phyloP scores from a whole-genome alignment of 2,329 filamentous ascomycete genomes.

The Iodosphaeria phyllophila region DNA sequence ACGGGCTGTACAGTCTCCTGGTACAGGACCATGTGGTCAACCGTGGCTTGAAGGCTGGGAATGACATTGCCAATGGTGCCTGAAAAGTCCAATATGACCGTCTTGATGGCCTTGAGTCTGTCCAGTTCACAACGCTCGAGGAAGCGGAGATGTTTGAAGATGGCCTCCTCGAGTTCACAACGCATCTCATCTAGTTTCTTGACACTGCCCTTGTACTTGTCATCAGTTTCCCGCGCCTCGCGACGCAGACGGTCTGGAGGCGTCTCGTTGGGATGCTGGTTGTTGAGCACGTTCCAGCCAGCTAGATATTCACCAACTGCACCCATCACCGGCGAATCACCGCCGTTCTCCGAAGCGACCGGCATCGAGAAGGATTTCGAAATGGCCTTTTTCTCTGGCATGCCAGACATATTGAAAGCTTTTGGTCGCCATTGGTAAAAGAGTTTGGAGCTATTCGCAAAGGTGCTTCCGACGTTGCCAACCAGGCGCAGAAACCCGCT shows the following conservation, averaged over 20 bases:
- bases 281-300: slow-evolving; percentile 86
- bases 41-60: slow-evolving; percentile 81
- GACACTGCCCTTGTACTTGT: slow-evolving; percentile 78
- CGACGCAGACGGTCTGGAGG: slow-evolving; percentile 69
- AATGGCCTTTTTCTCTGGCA: slow-evolving; percentile 74
- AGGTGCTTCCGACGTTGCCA: slow-evolving; percentile 85
- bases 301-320: slow-evolving; percentile 77
- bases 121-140: slow-evolving; percentile 96
- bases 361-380: slow-evolving; percentile 58
- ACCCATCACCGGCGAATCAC: slow-evolving; percentile 67
- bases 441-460: slow-evolving; percentile 94
- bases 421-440: slow-evolving; percentile 95
- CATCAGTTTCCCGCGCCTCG: slow-evolving; percentile 79
- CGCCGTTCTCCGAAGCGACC: slow-evolving; percentile 35
- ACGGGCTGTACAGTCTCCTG: slow-evolving; percentile 95
- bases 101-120: slow-evolving; percentile 92
- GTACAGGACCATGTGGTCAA: slow-evolving; percentile 98
- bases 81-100: slow-evolving; percentile 92
- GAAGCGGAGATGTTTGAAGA: slow-evolving; percentile 81
- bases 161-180: slow-evolving; percentile 89
- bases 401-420: slow-evolving; percentile 70
- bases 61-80: slow-evolving; percentile 97
- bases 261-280: slow-evolving; percentile 82
- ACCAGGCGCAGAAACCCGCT: slow-evolving; percentile 78
- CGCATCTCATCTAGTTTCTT: slow-evolving; percentile 76